Conservation (phyloP, 331 rosid species). For the Rhamnella rubrinervis region DNA sequence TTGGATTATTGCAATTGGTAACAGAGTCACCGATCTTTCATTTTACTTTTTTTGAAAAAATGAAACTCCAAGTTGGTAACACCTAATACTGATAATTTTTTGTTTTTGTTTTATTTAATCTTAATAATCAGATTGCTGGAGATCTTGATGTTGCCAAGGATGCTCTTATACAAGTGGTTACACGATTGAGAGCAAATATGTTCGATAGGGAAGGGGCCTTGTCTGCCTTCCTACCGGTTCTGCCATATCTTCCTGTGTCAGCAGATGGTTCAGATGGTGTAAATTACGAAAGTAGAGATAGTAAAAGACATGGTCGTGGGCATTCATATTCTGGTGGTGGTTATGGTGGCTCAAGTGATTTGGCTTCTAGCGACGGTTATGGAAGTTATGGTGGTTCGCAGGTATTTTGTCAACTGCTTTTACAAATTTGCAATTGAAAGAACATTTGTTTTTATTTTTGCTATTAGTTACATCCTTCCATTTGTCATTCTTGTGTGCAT, state of each 20-base stretch:
- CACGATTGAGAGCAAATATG: conserved; percentile 85
- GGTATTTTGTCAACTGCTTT: conserved; percentile 36
- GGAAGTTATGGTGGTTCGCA: conserved; percentile 87
- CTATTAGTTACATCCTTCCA: neutral
- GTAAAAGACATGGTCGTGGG: conserved; percentile 85
- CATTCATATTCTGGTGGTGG: conserved; percentile 74
- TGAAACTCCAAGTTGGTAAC: too few relatives aligned
- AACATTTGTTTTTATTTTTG: neutral
- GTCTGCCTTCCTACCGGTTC: conserved; percentile 71
- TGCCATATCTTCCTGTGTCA: conserved; percentile 85
- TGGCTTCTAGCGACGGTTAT: conserved; percentile 58
- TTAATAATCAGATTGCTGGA: conserved; percentile 69
- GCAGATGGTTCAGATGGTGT: conserved; percentile 66
- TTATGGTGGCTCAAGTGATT: conserved; percentile 80
- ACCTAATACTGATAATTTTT: conserved; percentile 3
- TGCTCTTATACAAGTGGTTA: conserved; percentile 89
- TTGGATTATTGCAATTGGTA: conserved; percentile 8
- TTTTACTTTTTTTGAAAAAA: neutral
- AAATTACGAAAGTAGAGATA: conserved; percentile 77
- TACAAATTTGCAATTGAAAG: neutral
- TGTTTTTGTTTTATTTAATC: neutral
- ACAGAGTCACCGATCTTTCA: neutral
- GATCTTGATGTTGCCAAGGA: conserved; percentile 95
- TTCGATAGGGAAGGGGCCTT: conserved; percentile 94
- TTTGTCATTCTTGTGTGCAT: neutral